Evolutionary conservation across 1,284 basidiomycete genomes (phyloP).

Genomic region (Neolentinus lepideus): DNA sequence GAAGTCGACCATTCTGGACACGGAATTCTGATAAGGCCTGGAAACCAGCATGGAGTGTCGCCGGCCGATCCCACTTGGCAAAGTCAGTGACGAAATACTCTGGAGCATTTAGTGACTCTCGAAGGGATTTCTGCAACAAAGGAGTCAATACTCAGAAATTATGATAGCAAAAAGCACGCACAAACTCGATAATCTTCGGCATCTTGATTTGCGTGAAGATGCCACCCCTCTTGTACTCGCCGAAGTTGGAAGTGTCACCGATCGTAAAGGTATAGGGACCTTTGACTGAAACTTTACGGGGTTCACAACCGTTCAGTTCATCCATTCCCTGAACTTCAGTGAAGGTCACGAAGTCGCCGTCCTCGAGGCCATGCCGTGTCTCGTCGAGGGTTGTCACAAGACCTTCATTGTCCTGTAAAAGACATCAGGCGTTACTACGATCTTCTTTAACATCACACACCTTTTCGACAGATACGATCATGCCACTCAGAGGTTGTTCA

Average conservation of each 20-base stretch:
- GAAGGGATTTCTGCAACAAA: constrained; percentile 76
- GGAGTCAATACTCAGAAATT: background rate
- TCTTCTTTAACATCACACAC: constrained; percentile 27
- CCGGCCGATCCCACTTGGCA: constrained; percentile 93
- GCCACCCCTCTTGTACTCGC: constrained; percentile 84
- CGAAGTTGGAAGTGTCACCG: constrained; percentile 78
- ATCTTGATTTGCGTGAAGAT: constrained; percentile 99
- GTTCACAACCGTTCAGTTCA: constrained; percentile 86
- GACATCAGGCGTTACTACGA: background rate
- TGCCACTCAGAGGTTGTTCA: constrained; percentile 89
- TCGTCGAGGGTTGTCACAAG: constrained; percentile 97
- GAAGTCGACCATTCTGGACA: constrained; percentile 63
- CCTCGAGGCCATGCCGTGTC: constrained; percentile 94
- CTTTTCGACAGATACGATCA: constrained; percentile 90
- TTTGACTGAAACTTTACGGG: constrained; percentile 89
- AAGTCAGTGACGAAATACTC: constrained; percentile 97
- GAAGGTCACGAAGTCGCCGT: constrained; percentile 98
- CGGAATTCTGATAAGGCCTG: constrained; percentile 88
- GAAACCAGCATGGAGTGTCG: constrained; percentile 90
- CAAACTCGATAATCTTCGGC: constrained; percentile 94
- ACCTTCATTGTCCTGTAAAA: constrained; percentile 70
- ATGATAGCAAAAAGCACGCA: constrained; percentile 32
- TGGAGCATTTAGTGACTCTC: constrained; percentile 78
- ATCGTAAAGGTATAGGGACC: constrained; percentile 96
- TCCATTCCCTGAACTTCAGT: constrained; percentile 96